These are phyloP conservation scores for Reticulascus tulasneorum DNA, from an alignment of 2,329 filamentous ascomycete genomes.

Conservation along the genomic window DNA sequence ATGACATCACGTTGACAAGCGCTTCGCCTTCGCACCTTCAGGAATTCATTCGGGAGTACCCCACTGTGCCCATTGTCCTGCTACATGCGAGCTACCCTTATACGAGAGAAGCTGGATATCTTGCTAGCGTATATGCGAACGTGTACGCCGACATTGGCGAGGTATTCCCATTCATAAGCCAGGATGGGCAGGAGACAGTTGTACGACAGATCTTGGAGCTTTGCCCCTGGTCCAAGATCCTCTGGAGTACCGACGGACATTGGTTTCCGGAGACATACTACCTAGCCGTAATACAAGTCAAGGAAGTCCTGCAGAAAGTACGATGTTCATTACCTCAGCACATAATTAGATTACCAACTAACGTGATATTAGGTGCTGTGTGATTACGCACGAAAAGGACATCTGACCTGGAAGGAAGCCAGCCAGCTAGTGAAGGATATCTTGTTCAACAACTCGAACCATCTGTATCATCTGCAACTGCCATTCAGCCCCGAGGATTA, in stretches of 20 bases:
- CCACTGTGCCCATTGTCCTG: slow-evolving; percentile 68
- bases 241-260: slow-evolving; percentile 80
- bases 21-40: slow-evolving; percentile 76
- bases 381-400: slow-evolving; percentile 61
- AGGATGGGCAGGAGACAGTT: slow-evolving; percentile 69
- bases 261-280: slow-evolving; percentile 76
- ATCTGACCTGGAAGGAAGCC: slow-evolving; percentile 59
- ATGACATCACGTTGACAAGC: slow-evolving; percentile 65
- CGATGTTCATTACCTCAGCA: slow-evolving; percentile 12
- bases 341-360: slow-evolving; percentile 1
- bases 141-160: slow-evolving; percentile 81
- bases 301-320: slow-evolving; percentile 66
- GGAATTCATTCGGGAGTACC: slow-evolving; percentile 64
- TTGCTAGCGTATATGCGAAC: slow-evolving; percentile 73
- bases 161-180: slow-evolving; percentile 74
- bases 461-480: slow-evolving; percentile 63
- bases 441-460: slow-evolving; percentile 73
- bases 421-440: slow-evolving; percentile 62
- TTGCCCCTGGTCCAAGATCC: slow-evolving; percentile 68
- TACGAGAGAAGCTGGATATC: slow-evolving; percentile 71
- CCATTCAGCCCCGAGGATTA: slow-evolving; percentile 27
- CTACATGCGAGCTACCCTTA: slow-evolving; percentile 81
- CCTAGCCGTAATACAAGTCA: slow-evolving; percentile 67
- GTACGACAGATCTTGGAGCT: slow-evolving; percentile 71
- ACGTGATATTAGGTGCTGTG: slow-evolving; percentile 51